A percentile compares a stretch with the other conserved stretches of the same genome.
phyloP scores from a whole-genome alignment of 73 alveolate species.

The Chromera velia region DNA sequence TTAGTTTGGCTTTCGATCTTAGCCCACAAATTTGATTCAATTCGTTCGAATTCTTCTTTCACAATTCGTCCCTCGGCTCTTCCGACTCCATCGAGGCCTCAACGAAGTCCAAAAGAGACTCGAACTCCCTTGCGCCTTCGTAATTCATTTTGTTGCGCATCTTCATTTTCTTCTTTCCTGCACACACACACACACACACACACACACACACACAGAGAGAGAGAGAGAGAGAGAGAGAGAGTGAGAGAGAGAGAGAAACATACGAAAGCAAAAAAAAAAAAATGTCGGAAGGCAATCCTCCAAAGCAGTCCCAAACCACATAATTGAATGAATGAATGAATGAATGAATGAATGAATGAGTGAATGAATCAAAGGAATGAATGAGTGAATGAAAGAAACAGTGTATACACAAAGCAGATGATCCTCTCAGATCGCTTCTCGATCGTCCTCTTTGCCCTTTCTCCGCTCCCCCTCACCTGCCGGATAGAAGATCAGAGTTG shows the following conservation, averaged over 20 bases:
- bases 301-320: background rate
- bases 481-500: conserved; percentile 66
- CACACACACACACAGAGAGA: too few species aligned
- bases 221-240: too few species aligned
- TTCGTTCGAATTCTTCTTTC: background rate
- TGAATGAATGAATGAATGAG: background rate
- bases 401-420: too few species aligned
- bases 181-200: background rate
- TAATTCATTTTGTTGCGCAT: background rate
- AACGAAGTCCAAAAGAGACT: background rate
- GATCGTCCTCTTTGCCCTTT: too few species aligned
- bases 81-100: background rate
- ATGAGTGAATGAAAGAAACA: too few species aligned
- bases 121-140: background rate
- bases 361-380: too few species aligned
- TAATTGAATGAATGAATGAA: background rate
- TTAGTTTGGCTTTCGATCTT: too few species aligned
- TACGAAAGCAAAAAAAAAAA: too few species aligned
- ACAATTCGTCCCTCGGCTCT: background rate
- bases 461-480: conserved; percentile 61
- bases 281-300: too few species aligned
- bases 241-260: too few species aligned
- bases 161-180: background rate
- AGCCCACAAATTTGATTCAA: too few species aligned
- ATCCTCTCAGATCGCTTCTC: too few species aligned